Evolutionary conservation across 176 grass and related monocot species (phyloP).

Genomic region (Lolium multiflorum): DNA sequence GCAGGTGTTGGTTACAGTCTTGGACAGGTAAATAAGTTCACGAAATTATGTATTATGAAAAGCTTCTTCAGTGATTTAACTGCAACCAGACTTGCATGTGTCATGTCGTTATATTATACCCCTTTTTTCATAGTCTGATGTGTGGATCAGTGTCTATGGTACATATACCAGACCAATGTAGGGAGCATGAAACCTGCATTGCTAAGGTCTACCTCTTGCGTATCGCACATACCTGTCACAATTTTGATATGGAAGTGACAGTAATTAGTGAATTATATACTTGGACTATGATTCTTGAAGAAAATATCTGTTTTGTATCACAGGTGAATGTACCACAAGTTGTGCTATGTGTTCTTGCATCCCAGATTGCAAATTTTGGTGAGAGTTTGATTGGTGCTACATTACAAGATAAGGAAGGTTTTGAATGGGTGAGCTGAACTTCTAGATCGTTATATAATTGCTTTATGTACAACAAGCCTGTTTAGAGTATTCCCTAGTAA

Average conservation of each 20-base stretch:
- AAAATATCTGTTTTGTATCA: not conserved
- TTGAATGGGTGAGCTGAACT: constrained; percentile 76
- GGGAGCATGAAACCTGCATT: not conserved
- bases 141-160: not conserved
- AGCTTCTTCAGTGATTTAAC: not conserved
- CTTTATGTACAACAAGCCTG: constrained; percentile 23
- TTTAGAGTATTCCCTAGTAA: constrained; percentile 6
- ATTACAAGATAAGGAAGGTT: constrained; percentile 91
- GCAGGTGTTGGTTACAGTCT: constrained; percentile 70
- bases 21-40: constrained; percentile 61
- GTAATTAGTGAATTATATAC: constrained; percentile 21
- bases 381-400: constrained; percentile 86
- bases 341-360: constrained; percentile 78
- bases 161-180: not conserved
- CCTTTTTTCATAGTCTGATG: constrained; percentile 1
- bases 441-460: constrained; percentile 20
- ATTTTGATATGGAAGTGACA: constrained; percentile 1
- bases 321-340: constrained; percentile 72
- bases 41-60: not conserved
- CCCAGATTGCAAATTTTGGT: constrained; percentile 95
- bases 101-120: not conserved
- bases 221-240: not conserved
- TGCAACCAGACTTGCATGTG: not conserved
- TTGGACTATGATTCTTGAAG: constrained; percentile 4
- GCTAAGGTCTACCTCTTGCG: not conserved